Evolutionary conservation across 2,329 filamentous ascomycete species (phyloP), one percentile per base, ranked within the genome.

Genomic region (Fusarium pseudocircinatum): DNA sequence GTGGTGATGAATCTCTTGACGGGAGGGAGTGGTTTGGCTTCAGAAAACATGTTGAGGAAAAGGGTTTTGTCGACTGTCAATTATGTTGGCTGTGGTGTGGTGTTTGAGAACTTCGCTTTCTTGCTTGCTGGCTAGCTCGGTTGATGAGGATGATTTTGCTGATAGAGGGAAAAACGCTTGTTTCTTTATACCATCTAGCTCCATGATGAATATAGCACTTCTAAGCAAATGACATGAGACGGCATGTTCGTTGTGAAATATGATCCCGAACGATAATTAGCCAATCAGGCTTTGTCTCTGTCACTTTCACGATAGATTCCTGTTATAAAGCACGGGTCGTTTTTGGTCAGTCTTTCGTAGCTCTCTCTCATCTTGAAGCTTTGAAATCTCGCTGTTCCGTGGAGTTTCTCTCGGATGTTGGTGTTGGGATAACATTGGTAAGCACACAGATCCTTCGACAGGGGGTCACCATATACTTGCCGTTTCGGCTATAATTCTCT

Each of bases 1-100:
- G 69, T 73, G 36, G 76, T 74, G 65, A 78, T 76, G 58, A 72
- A 73, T 26, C 71, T 67, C 43, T 46, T 67, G 63, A 77, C 37
- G 20, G 66, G 58, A 44, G 67, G 70, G 16, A 76, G 73, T 34
- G 66, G 42, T 37, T 73, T 42, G 12, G 69, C 24, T n/a, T 66
- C 49, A 10, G 71, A 70, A 47, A 67, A 64, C 67, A 74, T 74
- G 18, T 59, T 56, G 44, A 18, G 22, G n/a, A 44, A 11, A 32
- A 42, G 34, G 36, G 15, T 61, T 39, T 36, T 60, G 40, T 34
- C 40, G 46, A 50, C 32, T 39, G 36, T 20, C 36, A 26, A 37
- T 15, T 24, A 42, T 32, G 42, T 34, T 40, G 30, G 40, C 22
- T 34, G 22, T 49, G 16, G 20, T 24, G 10, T 44, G 28, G n/a